These are phyloP conservation scores for Chamaecyparis obtusa DNA, from an alignment of 75 land plant genomes.

Conservation along the genomic window DNA sequence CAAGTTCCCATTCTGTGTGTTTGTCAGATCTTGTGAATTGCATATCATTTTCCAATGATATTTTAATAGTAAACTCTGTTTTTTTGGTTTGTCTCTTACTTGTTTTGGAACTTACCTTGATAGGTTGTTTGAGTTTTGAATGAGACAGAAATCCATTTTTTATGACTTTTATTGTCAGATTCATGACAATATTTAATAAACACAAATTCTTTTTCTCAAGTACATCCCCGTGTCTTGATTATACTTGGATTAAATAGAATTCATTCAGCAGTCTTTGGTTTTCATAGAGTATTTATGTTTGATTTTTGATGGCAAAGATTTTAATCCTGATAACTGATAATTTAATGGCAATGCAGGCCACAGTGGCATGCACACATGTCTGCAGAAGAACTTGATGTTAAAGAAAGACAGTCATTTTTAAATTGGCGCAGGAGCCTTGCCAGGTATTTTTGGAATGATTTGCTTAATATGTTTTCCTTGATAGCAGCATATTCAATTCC, in stretches of 20 bases:
- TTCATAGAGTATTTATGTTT: neutral
- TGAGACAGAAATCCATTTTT: neutral
- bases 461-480: neutral
- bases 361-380: slow-evolving; percentile 76
- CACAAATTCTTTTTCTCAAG: neutral
- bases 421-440: slow-evolving; percentile 88
- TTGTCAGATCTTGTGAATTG: neutral
- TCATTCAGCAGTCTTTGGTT: neutral
- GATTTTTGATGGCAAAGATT: neutral
- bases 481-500: neutral
- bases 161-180: neutral
- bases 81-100: neutral
- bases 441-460: slow-evolving; percentile 36
- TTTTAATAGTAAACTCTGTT: neutral
- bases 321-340: neutral
- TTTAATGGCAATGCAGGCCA: slow-evolving; percentile 38
- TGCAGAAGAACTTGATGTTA: slow-evolving; percentile 77
- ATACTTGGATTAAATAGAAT: neutral
- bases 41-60: neutral
- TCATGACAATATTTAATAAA: neutral
- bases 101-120: neutral
- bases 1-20: neutral
- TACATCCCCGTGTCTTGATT: neutral
- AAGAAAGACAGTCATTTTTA: slow-evolving; percentile 77
- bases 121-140: neutral